Base-by-base conservation (phyloP, 805 yeast species). In the Ogataea saltuana region DNA sequence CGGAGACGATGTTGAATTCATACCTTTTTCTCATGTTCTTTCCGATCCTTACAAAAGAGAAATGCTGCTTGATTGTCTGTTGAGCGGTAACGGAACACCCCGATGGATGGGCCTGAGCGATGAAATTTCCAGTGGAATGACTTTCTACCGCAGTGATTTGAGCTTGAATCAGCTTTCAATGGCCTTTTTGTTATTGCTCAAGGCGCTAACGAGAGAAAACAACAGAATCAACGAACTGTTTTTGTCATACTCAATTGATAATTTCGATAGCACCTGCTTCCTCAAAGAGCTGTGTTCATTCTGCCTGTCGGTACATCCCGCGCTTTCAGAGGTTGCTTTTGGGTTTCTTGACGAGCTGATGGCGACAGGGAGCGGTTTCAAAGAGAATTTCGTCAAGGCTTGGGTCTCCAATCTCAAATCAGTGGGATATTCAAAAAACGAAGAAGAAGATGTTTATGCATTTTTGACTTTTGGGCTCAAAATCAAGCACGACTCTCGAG, bases 231-330 rank as follows among this genome's bases (percentile, higher is more conserved):
- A 38, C 20, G 56, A 50, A 25, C 23, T 40, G 23, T 45, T 53
- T 15, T 41, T 53, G 4, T 40, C 51, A n/a, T 50, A 48, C 23
- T 13, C 48, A 4, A 33, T 53, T 11, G 53, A 41, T 19, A 50
- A 50, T 25, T 46, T 45, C 33, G 31, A 29, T n/a, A 17, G 26
- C 20, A 33, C 35, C 27, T 32, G 34, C 15, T 27, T 40, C n/a
- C 17, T 50, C 13, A 21, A 10, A 19, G 39, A 41, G 30, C 36
- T 53, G 16, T 48, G 54, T 35, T 39, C 45, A 4, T 43, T 26
- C 16, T 46, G 51, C 21, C 12, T 49, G 16, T 49, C 50, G 2
- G 20, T 36, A 2, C 26, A 37, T 10, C 15, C 32, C 4, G 22
- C 13, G 4, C 42, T 48, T 3, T 36, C 48, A 2, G 11, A 34